Evolutionary conservation across 805 yeast species (phyloP).

Genomic region (Yamadazyma paraphyllophila): DNA sequence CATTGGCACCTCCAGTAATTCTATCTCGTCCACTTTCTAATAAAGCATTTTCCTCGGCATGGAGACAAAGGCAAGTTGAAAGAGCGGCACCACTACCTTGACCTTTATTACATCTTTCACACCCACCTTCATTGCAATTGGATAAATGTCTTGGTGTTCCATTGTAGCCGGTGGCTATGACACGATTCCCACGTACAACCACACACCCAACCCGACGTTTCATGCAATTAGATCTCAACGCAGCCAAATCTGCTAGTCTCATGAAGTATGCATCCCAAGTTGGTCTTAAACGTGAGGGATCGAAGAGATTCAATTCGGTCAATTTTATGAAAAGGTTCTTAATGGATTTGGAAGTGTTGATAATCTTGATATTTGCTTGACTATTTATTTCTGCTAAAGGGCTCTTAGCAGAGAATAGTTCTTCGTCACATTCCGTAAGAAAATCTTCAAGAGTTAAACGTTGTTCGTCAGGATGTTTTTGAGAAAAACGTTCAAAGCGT

Average conservation of each 20-base stretch:
- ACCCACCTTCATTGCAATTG: conserved; percentile 96
- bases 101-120: conserved; percentile 81
- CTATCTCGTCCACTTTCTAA: conserved; percentile 92
- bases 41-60: conserved; percentile 96
- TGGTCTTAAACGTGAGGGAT: conserved; percentile 65
- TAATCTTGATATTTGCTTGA: conserved; percentile 45
- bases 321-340: conserved; percentile 34
- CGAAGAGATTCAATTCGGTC: conserved; percentile 38
- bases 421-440: conserved; percentile 28
- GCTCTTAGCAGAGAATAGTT: conserved; percentile 39
- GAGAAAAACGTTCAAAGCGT: conserved; percentile 39
- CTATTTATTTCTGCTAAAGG: conserved; percentile 63
- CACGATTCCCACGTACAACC: conserved; percentile 78
- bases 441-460: conserved; percentile 32
- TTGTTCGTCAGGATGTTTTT: conserved; percentile 5
- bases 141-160: conserved; percentile 90
- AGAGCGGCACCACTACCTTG: conserved; percentile 60
- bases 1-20: conserved; percentile 31
- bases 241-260: conserved; percentile 90
- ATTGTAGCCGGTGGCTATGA: conserved; percentile 94
- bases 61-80: conserved; percentile 87
- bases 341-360: conserved; percentile 38
- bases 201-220: conserved; percentile 97
- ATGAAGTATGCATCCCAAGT: conserved; percentile 96
- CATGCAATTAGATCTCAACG: conserved; percentile 93